A percentile compares a stretch with the other conserved stretches of the same genome.
Evolutionary conservation across 23 red algal genomes (phyloP).

Genomic region (Gracilaria domingensis): DNA sequence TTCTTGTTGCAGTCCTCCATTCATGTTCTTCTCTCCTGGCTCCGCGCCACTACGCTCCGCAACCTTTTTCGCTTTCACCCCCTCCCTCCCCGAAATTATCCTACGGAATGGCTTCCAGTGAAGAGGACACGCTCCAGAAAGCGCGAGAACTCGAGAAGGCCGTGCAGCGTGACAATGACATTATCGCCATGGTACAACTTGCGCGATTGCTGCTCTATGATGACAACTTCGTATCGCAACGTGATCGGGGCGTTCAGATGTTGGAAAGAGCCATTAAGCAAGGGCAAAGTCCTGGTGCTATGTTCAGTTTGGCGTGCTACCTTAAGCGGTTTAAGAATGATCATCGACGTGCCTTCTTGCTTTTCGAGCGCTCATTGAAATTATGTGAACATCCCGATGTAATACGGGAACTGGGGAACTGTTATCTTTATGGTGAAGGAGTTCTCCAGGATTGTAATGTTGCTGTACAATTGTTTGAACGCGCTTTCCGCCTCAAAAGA

Average conservation of each 20-base stretch:
- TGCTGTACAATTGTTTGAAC: background rate
- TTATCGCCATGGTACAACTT: background rate
- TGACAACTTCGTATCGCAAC: background rate
- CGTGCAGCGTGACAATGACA: too few species aligned
- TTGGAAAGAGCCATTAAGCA: background rate
- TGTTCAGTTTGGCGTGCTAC: background rate
- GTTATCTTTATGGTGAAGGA: background rate
- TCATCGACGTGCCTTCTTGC: background rate
- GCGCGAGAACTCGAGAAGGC: too few species aligned
- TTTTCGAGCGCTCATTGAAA: background rate
- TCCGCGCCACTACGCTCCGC: too few species aligned
- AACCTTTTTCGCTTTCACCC: too few species aligned
- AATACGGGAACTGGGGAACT: background rate
- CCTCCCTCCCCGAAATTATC: too few species aligned
- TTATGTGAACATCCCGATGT: background rate
- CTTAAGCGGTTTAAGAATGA: background rate
- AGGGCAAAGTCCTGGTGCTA: background rate
- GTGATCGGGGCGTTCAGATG: background rate
- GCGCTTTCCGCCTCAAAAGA: background rate
- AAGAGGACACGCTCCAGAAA: too few species aligned
- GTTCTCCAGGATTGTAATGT: background rate
- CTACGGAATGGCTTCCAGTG: too few species aligned
- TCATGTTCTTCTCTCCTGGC: too few species aligned
- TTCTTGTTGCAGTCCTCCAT: too few species aligned
- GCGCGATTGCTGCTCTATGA: background rate